phyloP scores from a whole-genome alignment of 768 basidiomycete genomes.

The Kwoniella heveanensis region DNA sequence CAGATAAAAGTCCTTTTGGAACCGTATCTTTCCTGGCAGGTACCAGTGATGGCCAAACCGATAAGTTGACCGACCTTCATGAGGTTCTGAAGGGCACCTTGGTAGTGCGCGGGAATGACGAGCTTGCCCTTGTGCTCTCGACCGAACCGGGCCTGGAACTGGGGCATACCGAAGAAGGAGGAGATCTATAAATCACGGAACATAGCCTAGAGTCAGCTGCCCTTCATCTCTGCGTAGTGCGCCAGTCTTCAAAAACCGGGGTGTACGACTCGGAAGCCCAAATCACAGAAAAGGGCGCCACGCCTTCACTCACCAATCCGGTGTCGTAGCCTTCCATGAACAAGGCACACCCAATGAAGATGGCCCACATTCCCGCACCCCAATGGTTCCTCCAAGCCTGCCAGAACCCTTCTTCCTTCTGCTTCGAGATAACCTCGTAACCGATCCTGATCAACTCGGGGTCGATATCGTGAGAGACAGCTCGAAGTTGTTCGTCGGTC shows the following conservation, averaged over 20 bases:
- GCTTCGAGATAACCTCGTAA: slow-evolving; percentile 21
- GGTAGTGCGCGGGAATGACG: slow-evolving; percentile 52
- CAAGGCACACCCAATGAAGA: slow-evolving; percentile 26
- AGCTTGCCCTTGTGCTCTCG: slow-evolving; percentile 24
- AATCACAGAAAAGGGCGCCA: too few species aligned
- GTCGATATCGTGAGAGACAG: slow-evolving; percentile 27
- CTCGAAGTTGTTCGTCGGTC: slow-evolving; percentile 30
- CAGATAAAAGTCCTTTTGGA: slow-evolving; percentile 27
- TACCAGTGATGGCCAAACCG: slow-evolving; percentile 16
- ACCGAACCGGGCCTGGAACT: slow-evolving; percentile 28
- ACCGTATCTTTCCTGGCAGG: slow-evolving; percentile 25
- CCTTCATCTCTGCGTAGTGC: not conserved
- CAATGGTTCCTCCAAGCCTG: slow-evolving; percentile 37
- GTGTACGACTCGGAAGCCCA: too few species aligned
- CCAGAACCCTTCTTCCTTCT: slow-evolving; percentile 29
- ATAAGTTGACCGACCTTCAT: slow-evolving; percentile 29
- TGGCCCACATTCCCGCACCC: slow-evolving; percentile 34
- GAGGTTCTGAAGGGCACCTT: slow-evolving; percentile 49
- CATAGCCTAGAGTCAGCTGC: not conserved
- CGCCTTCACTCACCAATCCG: slow-evolving; percentile 24
- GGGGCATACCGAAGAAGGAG: slow-evolving; percentile 34
- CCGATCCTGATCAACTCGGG: slow-evolving; percentile 33
- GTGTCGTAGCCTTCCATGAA: slow-evolving; percentile 42
- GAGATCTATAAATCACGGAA: slow-evolving; percentile 18
- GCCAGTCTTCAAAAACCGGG: not conserved